A percentile compares a stretch with the other conserved stretches of the same genome.
phyloP scores from a whole-genome alignment of 139 green algal genomes.

The Chlorella ohadii region DNA sequence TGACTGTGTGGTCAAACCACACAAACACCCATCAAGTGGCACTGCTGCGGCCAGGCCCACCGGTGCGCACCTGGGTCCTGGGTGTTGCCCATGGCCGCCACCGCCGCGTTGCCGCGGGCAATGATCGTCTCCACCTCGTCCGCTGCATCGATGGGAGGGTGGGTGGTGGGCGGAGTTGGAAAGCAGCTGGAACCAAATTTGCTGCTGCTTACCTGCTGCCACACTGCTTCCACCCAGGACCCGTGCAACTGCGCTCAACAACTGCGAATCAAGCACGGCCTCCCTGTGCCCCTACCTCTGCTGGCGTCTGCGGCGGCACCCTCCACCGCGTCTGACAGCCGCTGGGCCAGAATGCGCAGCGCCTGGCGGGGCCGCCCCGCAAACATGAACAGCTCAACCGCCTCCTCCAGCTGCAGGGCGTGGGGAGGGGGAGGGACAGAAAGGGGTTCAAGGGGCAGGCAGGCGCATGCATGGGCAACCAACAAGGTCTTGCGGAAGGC shows the following conservation, averaged over 20 bases:
- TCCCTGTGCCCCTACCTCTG: slow-evolving; percentile 21
- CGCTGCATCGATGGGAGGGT: background rate
- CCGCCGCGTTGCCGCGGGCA: slow-evolving; percentile 32
- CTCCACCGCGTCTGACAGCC: slow-evolving; percentile 62
- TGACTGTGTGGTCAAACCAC: too few relatives aligned
- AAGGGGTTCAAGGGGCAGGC: background rate
- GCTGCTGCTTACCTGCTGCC: too few relatives aligned
- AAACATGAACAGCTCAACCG: slow-evolving; percentile 88
- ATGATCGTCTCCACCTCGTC: slow-evolving; percentile 34
- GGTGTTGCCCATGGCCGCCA: slow-evolving; percentile 23
- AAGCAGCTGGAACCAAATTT: too few relatives aligned
- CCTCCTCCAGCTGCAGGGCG: slow-evolving; percentile 68
- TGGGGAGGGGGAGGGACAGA: background rate
- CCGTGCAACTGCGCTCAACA: too few relatives aligned
- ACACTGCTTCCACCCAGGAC: too few relatives aligned
- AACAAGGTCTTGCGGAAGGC: too few relatives aligned
- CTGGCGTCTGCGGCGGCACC: slow-evolving; percentile 13
- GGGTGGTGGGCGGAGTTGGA: background rate
- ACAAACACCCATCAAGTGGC: too few relatives aligned
- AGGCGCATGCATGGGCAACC: too few relatives aligned
- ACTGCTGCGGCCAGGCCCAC: background rate
- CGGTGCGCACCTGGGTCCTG: background rate
- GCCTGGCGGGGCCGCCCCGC: slow-evolving; percentile 67
- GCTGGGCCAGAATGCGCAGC: slow-evolving; percentile 75
- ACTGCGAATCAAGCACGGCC: too few relatives aligned